Evolutionary conservation across 1,139 yeast species (phyloP).

Genomic region (Hyphopichia pseudoburtonii): DNA sequence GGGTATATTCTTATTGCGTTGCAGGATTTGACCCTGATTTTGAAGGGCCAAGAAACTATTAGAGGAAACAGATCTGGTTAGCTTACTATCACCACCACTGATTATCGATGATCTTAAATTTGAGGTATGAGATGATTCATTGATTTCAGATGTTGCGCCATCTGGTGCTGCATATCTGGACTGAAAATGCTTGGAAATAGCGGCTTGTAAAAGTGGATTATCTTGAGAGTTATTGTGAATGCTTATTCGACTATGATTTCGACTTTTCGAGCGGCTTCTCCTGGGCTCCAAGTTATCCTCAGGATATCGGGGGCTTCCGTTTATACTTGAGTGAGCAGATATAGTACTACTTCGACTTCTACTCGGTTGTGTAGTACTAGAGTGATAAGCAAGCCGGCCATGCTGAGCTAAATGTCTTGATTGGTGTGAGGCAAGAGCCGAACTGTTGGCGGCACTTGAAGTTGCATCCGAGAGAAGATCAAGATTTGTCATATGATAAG

Average conservation of each 20-base stretch:
- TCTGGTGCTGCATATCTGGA: conserved; percentile 1
- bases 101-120: too few species aligned
- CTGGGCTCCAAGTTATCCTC: background rate
- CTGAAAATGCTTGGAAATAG: conserved; percentile 9
- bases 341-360: background rate
- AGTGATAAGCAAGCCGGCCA: too few species aligned
- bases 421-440: too few species aligned
- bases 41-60: conserved; percentile 1
- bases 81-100: too few species aligned
- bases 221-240: conserved; percentile 1
- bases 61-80: conserved; percentile 6
- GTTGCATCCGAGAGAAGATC: too few species aligned
- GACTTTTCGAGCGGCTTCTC: conserved; percentile 3
- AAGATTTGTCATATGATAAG: too few species aligned
- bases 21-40: conserved; percentile 1
- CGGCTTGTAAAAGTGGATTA: conserved; percentile 13
- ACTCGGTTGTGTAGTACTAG: too few species aligned
- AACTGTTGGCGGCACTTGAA: too few species aligned
- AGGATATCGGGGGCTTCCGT: background rate
- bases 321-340: background rate
- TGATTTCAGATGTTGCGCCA: background rate
- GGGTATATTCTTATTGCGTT: conserved; percentile 18
- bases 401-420: too few species aligned
- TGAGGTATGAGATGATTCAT: background rate
- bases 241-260: background rate